Base-by-base conservation (phyloP, 257 asterid species). In the Primulina tabacum region DNA sequence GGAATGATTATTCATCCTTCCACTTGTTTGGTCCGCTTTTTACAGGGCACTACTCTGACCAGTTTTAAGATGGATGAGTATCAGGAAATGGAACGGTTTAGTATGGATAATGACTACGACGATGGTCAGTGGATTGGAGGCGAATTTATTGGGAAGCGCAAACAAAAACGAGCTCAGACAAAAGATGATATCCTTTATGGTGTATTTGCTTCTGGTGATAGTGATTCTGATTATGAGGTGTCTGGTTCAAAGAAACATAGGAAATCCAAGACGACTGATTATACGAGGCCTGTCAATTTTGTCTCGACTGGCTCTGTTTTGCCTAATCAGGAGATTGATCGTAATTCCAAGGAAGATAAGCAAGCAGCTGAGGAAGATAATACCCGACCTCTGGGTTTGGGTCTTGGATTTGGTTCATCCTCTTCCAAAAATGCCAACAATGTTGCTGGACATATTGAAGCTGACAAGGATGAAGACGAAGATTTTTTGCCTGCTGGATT, bases 31-130 rank as follows among this genome's bases (percentile, higher is more conserved):
- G 7, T 14, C 16, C 18, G 21, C 16, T 28, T 26, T 21, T 30
- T 70, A 35, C 67, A 71, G 79, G 73, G 10, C 55, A 18, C 20
- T 64, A 21, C 60, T 68, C 14, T 62, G 24, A 47, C 55, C 61
- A 29, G 55, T 64, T 65, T 63, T 5, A 78, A 77, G 72, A 90
- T 90, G 97, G 95, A 90, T 29, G 96, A 90, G 28, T 56, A 82
- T 76, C 96, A 88, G 78, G 93, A 92, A 35, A 87, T 81, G 95
- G 98, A 92, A 72, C 83, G 73, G 74, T 92, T 92, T 62, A 84
- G 86, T 14, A 81, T 88, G 92, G 96, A 89, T 35, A 92, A 92
- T 16, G 98, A 92, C 75, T 92, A 75, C 20, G 96, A 92, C 43
- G 95, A 83, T 62, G 88, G 80, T 28, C 88, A 87, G 83, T 89